A percentile compares a stretch with the other conserved stretches of the same genome.
These are phyloP conservation scores for Aotearoamyces nothofagi DNA, from an alignment of 2,329 filamentous ascomycete genomes.

Conservation along the genomic window DNA sequence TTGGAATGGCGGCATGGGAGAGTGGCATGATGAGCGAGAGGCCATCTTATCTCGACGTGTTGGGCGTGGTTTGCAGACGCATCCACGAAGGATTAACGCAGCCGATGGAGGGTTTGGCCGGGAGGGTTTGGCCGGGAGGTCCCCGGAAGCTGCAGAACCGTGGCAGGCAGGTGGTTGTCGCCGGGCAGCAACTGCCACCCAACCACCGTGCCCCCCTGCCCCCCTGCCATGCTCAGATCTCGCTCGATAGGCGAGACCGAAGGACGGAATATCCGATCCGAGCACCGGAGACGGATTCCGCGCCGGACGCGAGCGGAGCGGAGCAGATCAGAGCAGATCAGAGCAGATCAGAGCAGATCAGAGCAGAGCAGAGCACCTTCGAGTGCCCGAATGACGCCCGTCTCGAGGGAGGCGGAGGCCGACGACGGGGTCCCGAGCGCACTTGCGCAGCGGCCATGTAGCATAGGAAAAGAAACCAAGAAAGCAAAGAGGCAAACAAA, in stretches of 20 bases:
- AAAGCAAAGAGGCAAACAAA: neutral
- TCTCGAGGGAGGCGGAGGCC: neutral
- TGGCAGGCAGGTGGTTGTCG: neutral
- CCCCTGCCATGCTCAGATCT: too few species aligned
- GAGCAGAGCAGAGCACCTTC: neutral
- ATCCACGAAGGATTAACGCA: neutral
- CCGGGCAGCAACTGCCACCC: too few species aligned
- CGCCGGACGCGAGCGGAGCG: constrained; percentile 1
- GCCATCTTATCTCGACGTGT: neutral
- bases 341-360: neutral
- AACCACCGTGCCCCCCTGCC: too few species aligned
- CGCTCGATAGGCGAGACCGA: neutral
- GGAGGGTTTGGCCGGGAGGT: neutral
- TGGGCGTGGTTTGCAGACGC: neutral
- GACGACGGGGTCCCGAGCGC: too few species aligned
- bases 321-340: constrained; percentile 1
- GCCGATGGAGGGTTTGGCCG: neutral
- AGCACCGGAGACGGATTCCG: neutral
- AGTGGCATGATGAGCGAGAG: neutral
- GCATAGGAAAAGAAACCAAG: neutral
- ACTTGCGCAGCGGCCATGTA: neutral
- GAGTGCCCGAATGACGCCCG: neutral
- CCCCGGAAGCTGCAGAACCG: neutral
- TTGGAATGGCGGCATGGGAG: neutral
- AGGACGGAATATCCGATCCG: neutral